These are phyloP conservation scores for Euphorbia celastroides DNA, from an alignment of 441 rosid genomes.

Conservation along the genomic window DNA sequence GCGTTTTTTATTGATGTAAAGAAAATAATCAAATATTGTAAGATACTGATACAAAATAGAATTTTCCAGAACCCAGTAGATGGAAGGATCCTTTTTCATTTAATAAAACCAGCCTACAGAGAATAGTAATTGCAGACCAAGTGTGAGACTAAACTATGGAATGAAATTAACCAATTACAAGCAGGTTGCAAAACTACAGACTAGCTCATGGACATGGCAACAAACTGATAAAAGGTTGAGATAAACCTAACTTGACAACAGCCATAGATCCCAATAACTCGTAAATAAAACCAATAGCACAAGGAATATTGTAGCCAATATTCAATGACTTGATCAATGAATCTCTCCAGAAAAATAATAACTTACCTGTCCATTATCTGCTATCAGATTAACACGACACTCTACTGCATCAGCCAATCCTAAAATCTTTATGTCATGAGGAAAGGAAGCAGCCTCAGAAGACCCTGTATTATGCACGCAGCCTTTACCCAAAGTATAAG, in stretches of 20 bases:
- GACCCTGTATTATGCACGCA: conserved; percentile 43
- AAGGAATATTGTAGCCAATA: neutral
- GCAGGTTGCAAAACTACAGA: neutral
- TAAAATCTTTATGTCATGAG: conserved; percentile 54
- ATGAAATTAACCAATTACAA: neutral
- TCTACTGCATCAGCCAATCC: conserved; percentile 87
- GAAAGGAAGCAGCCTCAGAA: conserved; percentile 42
- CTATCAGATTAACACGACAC: conserved; percentile 71
- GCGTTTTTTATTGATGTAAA: neutral
- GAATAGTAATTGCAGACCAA: neutral
- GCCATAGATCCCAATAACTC: conserved; percentile 1
- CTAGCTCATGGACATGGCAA: neutral
- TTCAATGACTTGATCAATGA: neutral
- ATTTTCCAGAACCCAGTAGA: neutral
- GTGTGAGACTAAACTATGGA: neutral
- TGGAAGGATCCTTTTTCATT: neutral
- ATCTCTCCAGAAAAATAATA: neutral
- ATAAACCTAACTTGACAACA: neutral
- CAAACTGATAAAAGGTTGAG: conserved; percentile 4
- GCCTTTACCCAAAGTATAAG: conserved; percentile 51
- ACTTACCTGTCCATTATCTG: conserved; percentile 74
- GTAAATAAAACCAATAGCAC: neutral
- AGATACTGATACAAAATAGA: neutral
- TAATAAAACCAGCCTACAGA: neutral
- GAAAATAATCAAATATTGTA: conserved; percentile 3